Percentiles rank a stretch among this genome's conserved stretches.
These are phyloP conservation scores for Osmanthus fragrans DNA, from an alignment of 257 asterid species.

Conservation along the genomic window DNA sequence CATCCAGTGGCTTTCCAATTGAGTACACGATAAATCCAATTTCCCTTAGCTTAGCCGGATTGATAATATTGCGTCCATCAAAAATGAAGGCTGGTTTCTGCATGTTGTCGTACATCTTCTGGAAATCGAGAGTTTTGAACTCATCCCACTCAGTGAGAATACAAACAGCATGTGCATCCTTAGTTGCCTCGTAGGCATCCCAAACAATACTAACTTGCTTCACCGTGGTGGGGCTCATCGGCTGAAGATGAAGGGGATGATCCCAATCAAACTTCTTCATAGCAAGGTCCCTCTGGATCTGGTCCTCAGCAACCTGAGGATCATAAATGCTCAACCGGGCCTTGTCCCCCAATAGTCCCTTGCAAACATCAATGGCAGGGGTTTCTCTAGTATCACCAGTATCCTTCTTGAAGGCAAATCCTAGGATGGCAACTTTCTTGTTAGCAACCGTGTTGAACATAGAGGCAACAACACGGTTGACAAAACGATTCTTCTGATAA, in stretches of 20 bases:
- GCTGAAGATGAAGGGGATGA: slow-evolving; percentile 48
- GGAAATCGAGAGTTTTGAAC: slow-evolving; percentile 40
- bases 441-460: slow-evolving; percentile 74
- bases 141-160: slow-evolving; percentile 53
- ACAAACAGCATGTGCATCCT: slow-evolving; percentile 47
- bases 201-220: slow-evolving; percentile 42
- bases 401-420: slow-evolving; percentile 74
- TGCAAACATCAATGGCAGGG: slow-evolving; percentile 73
- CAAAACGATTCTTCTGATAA: slow-evolving; percentile 68
- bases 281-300: slow-evolving; percentile 43
- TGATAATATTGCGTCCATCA: slow-evolving; percentile 59
- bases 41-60: slow-evolving; percentile 58
- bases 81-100: slow-evolving; percentile 72
- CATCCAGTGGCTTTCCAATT: slow-evolving; percentile 69
- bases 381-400: slow-evolving; percentile 74
- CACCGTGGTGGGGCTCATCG: slow-evolving; percentile 41
- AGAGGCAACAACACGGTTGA: slow-evolving; percentile 62
- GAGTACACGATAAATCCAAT: slow-evolving; percentile 72
- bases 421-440: slow-evolving; percentile 67
- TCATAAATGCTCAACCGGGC: slow-evolving; percentile 67
- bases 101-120: slow-evolving; percentile 66
- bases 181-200: slow-evolving; percentile 49
- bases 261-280: slow-evolving; percentile 55
- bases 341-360: slow-evolving; percentile 69
- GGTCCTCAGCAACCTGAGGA: slow-evolving; percentile 64